These are phyloP conservation scores for Euphorbia celastroides DNA, from an alignment of 441 rosid species.

Conservation along the genomic window DNA sequence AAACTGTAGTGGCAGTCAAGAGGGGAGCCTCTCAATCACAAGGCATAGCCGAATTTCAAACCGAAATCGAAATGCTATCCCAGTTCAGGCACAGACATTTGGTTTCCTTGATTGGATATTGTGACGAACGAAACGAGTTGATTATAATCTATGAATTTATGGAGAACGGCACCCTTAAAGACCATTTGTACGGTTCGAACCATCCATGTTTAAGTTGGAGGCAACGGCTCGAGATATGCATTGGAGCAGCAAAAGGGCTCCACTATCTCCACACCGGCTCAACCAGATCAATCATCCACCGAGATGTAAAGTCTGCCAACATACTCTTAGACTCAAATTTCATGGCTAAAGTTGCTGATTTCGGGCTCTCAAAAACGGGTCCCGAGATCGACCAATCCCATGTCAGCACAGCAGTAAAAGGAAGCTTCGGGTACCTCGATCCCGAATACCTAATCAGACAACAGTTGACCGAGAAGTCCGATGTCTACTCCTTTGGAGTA, in stretches of 20 bases:
- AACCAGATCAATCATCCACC: slow-evolving; percentile 67
- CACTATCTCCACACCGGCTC: slow-evolving; percentile 95
- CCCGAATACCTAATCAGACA: too few species aligned
- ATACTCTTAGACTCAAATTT: slow-evolving; percentile 65
- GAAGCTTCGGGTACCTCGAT: too few species aligned
- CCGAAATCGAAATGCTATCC: slow-evolving; percentile 81
- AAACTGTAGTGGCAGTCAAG: slow-evolving; percentile 70
- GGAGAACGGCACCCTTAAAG: slow-evolving; percentile 74
- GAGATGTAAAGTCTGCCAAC: slow-evolving; percentile 84
- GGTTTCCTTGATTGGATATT: slow-evolving; percentile 77
- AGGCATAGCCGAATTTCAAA: slow-evolving; percentile 65
- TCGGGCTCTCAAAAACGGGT: slow-evolving; percentile 74
- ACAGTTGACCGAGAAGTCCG: too few species aligned
- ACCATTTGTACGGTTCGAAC: slow-evolving; percentile 51
- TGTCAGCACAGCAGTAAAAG: too few species aligned
- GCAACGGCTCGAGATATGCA: slow-evolving; percentile 72
- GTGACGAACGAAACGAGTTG: slow-evolving; percentile 70
- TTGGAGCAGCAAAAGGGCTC: too few species aligned
- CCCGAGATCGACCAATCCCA: slow-evolving; percentile 77
- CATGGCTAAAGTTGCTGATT: slow-evolving; percentile 91
- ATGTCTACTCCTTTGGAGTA: slow-evolving; percentile 93
- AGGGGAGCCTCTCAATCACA: slow-evolving; percentile 59
- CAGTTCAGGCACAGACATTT: slow-evolving; percentile 82
- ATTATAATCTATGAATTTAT: slow-evolving; percentile 84
- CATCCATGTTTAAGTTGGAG: slow-evolving; percentile 58